Percentiles rank a stretch among this genome's conserved stretches.
These are phyloP conservation scores for Tolypocladium guangdongense DNA, from an alignment of 2,329 filamentous ascomycete species.

Conservation along the genomic window DNA sequence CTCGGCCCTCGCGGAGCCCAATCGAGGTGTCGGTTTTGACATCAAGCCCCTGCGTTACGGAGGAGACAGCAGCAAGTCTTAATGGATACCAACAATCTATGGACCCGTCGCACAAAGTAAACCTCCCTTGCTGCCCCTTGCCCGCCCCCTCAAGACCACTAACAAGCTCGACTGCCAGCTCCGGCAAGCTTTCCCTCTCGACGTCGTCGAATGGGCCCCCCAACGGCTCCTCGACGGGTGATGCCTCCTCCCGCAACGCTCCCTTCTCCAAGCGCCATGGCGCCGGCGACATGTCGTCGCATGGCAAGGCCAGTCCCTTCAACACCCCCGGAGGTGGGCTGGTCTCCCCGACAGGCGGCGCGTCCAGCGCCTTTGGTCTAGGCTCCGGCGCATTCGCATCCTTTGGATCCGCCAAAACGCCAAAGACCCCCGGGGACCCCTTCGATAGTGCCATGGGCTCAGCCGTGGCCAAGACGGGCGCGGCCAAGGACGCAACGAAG, in stretches of 20 bases:
- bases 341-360: constrained; percentile 39
- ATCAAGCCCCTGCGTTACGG: constrained; percentile 6
- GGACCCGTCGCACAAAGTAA: constrained; percentile 77
- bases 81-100: constrained; percentile 50
- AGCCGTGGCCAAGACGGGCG: constrained; percentile 19
- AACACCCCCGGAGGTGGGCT: constrained; percentile 53
- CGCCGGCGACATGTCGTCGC: constrained; percentile 58
- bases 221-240: constrained; percentile 39
- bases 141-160: constrained; percentile 3
- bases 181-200: constrained; percentile 83
- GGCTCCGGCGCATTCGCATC: constrained; percentile 94
- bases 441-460: constrained; percentile 62
- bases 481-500: constrained; percentile 21
- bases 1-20: constrained; percentile 8
- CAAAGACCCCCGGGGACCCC: constrained; percentile 71
- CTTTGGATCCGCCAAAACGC: constrained; percentile 70
- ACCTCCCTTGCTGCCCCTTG: not conserved
- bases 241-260: constrained; percentile 48
- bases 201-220: constrained; percentile 50
- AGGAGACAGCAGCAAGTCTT: constrained; percentile 21
- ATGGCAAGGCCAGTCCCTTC: constrained; percentile 71
- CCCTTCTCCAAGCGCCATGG: constrained; percentile 65
- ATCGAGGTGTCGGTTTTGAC: constrained; percentile 11
- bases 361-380: constrained; percentile 83
- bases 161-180: constrained; percentile 35